phyloP scores from a whole-genome alignment of 2,329 filamentous ascomycete species.

The Huntiella savannae region DNA sequence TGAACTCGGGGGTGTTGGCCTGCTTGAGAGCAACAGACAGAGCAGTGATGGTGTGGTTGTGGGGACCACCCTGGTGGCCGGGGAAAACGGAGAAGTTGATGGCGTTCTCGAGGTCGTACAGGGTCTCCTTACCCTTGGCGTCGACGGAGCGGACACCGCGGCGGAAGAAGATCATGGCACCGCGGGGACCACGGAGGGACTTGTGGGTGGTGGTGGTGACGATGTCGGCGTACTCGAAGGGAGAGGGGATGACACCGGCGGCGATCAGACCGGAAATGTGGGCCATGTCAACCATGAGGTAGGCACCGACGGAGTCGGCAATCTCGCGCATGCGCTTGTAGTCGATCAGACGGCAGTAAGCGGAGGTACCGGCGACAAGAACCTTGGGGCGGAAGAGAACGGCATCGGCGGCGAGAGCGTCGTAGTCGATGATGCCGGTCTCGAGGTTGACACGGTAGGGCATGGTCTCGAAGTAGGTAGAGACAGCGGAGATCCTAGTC shows the following conservation, averaged over 20 bases:
- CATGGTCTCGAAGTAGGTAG: slow-evolving; percentile 96
- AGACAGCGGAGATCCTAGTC: slow-evolving; percentile 92
- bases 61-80: slow-evolving; percentile 90
- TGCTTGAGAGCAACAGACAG: slow-evolving; percentile 89
- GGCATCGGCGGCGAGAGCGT: slow-evolving; percentile 72
- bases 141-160: slow-evolving; percentile 73
- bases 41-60: slow-evolving; percentile 98
- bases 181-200: slow-evolving; percentile 81
- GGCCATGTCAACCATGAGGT: slow-evolving; percentile 89
- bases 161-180: slow-evolving; percentile 96
- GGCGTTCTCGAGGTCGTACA: slow-evolving; percentile 78
- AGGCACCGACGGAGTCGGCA: slow-evolving; percentile 77
- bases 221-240: slow-evolving; percentile 78
- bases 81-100: slow-evolving; percentile 98
- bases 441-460: slow-evolving; percentile 82
- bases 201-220: slow-evolving; percentile 98
- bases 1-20: slow-evolving; percentile 75
- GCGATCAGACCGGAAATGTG: slow-evolving; percentile 92
- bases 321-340: slow-evolving; percentile 85
- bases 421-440: slow-evolving; percentile 90
- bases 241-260: slow-evolving; percentile 74
- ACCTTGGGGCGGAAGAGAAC: slow-evolving; percentile 86
- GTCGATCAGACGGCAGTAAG: slow-evolving; percentile 90
- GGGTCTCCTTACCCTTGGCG: slow-evolving; percentile 66
- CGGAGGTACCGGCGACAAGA: slow-evolving; percentile 83